Conservation (phyloP, 2,329 filamentous ascomycete genomes). For the Nothophoma quercina region DNA sequence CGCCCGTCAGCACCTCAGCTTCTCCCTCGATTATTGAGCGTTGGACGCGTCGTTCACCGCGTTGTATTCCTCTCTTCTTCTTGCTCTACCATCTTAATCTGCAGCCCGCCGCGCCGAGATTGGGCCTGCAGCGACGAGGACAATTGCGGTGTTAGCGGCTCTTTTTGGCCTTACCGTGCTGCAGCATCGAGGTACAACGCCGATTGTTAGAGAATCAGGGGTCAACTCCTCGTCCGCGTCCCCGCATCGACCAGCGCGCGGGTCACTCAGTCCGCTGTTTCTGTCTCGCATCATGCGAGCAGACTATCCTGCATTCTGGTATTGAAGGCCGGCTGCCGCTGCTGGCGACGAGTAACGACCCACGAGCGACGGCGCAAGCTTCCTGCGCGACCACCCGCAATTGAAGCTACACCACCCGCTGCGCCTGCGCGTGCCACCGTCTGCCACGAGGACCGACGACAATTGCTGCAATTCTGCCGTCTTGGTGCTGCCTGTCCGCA, state of each 20-base stretch:
- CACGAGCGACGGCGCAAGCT: conserved; percentile 10
- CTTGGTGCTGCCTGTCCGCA: conserved; percentile 18
- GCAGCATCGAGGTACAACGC: conserved; percentile 22
- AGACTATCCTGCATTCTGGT: conserved; percentile 16
- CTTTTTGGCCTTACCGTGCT: conserved; percentile 24
- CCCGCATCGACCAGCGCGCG: conserved; percentile 24
- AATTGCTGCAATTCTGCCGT: conserved; percentile 20
- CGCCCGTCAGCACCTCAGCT: conserved; percentile 3
- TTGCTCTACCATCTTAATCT: not conserved
- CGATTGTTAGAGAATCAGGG: conserved; percentile 28
- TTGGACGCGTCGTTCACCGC: not conserved
- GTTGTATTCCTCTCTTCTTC: not conserved
- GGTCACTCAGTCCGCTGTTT: conserved; percentile 28
- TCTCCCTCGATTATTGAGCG: not conserved
- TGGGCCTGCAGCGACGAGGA: conserved; percentile 14
- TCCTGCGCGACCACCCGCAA: not conserved
- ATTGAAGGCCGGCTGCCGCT: conserved; percentile 13
- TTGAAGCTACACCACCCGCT: conserved; percentile 7
- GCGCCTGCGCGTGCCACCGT: conserved; percentile 16
- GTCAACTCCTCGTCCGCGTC: conserved; percentile 10
- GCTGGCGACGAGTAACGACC: conserved; percentile 10
- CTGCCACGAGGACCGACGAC: conserved; percentile 18
- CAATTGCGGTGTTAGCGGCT: conserved; percentile 21
- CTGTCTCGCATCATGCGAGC: conserved; percentile 31
- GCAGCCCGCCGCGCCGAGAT: conserved; percentile 9